Conservation (phyloP, 139 green algal genomes). For the Auxenochlorella protothecoides region DNA sequence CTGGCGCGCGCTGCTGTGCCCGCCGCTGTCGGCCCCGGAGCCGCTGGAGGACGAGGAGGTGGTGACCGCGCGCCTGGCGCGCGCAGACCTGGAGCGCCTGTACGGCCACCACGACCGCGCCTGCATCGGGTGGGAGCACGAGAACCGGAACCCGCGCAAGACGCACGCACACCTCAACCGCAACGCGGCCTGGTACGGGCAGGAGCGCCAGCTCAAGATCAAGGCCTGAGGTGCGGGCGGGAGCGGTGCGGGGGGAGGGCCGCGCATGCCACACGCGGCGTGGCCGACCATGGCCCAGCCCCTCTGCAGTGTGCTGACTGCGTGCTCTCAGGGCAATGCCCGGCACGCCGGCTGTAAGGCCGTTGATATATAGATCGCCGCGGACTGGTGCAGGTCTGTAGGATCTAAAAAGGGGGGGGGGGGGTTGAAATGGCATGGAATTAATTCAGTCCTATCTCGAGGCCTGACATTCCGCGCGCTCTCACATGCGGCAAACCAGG, state of each 20-base stretch:
- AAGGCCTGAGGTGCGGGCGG: constrained; percentile 1
- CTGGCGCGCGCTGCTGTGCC: constrained; percentile 58
- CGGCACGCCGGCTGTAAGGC: too few relatives aligned
- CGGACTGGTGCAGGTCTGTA: too few relatives aligned
- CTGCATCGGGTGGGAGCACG: constrained; percentile 68
- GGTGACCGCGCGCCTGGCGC: constrained; percentile 8
- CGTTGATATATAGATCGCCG: too few relatives aligned
- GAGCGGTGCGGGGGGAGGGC: too few relatives aligned
- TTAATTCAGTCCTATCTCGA: too few relatives aligned
- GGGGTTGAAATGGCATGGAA: too few relatives aligned
- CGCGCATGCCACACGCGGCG: background rate
- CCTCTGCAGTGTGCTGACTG: too few relatives aligned
- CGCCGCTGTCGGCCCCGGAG: constrained; percentile 23
- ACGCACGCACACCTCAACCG: constrained; percentile 30
- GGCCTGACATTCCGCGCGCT: too few relatives aligned
- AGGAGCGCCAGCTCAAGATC: constrained; percentile 16
- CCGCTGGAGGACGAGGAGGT: constrained; percentile 61
- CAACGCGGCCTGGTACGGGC: constrained; percentile 2
- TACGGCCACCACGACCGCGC: constrained; percentile 19
- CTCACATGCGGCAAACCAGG: too few relatives aligned
- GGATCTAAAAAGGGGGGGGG: background rate
- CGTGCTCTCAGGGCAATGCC: too few relatives aligned
- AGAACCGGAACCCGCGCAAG: constrained; percentile 42
- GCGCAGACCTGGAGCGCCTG: constrained; percentile 8
- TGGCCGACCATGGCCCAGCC: background rate